phyloP scores from a whole-genome alignment of 495 filamentous ascomycete genomes.

The Antarctomyces pellizariae region DNA sequence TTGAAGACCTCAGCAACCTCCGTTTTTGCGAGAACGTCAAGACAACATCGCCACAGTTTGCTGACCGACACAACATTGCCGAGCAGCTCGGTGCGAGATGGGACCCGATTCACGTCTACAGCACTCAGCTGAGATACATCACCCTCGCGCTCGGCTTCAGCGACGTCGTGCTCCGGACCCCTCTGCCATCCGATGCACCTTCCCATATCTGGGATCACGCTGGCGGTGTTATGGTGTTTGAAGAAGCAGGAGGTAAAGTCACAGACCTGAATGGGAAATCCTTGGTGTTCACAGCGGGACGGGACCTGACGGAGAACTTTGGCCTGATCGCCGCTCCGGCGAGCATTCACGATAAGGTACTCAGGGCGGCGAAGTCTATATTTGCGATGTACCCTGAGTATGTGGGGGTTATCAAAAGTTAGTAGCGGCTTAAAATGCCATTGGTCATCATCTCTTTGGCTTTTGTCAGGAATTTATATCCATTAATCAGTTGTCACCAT shows the following conservation, averaged over 20 bases:
- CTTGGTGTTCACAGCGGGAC: conserved; percentile 18
- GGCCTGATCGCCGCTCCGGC: conserved; percentile 24
- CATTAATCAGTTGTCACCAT: too few relatives aligned
- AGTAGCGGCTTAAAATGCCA: too few relatives aligned
- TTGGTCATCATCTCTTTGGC: too few relatives aligned
- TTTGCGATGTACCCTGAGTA: too few relatives aligned
- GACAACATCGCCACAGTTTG: conserved; percentile 18
- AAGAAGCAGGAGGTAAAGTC: conserved; percentile 38
- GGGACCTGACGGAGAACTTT: conserved; percentile 19
- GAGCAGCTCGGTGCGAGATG: conserved; percentile 21
- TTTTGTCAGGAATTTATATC: too few relatives aligned
- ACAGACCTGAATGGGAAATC: conserved; percentile 32
- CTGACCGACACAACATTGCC: conserved; percentile 24
- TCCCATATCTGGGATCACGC: conserved; percentile 57
- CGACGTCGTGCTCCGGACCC: conserved; percentile 38
- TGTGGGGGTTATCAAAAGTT: too few relatives aligned
- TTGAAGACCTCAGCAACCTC: too few relatives aligned
- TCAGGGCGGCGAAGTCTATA: conserved; percentile 14
- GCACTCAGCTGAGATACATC: conserved; percentile 41
- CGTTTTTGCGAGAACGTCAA: conserved; percentile 17
- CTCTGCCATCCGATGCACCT: conserved; percentile 22
- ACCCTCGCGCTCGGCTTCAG: conserved; percentile 32
- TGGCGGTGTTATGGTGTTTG: conserved; percentile 40
- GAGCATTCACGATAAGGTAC: conserved; percentile 15
- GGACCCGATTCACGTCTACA: conserved; percentile 31